Conservation (phyloP, 345 rosid genomes). For the Salix koriyanagi region DNA sequence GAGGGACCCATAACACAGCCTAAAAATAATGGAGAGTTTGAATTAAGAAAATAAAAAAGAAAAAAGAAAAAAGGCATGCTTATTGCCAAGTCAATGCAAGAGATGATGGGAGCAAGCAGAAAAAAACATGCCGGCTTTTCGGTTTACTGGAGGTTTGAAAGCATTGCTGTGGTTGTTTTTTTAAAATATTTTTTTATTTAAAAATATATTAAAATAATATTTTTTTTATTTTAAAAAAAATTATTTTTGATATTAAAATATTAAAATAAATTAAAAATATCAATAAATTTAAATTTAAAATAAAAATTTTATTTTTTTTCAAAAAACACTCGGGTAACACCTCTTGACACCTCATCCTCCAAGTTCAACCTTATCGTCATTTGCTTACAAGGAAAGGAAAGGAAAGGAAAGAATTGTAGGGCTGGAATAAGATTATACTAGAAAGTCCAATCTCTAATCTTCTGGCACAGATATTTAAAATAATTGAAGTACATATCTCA, state of each 20-base stretch:
- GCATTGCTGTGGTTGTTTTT: accelerated
- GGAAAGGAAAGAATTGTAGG: too few relatives aligned
- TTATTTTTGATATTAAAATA: too few relatives aligned
- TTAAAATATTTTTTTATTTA: too few relatives aligned
- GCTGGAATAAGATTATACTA: neutral
- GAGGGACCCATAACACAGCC: neutral
- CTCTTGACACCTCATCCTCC: neutral
- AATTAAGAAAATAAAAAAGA: neutral
- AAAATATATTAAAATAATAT: too few relatives aligned
- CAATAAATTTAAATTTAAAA: too few relatives aligned
- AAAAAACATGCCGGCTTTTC: neutral
- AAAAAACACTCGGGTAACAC: too few relatives aligned
- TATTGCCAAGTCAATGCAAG: neutral
- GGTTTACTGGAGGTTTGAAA: too few relatives aligned
- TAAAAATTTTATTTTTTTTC: too few relatives aligned
- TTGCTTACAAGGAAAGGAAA: neutral
- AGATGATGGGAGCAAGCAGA: neutral
- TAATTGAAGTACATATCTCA: neutral
- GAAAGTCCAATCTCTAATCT: neutral
- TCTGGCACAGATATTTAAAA: neutral
- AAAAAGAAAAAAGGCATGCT: neutral
- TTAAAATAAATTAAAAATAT: too few relatives aligned
- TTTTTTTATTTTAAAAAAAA: too few relatives aligned
- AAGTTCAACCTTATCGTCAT: conserved; percentile 2
- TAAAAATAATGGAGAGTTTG: neutral